Evolutionary conservation across 805 yeast genomes (phyloP), one percentile per base, ranked within the genome.

Genomic region (Yamadazyma takamatsuzukensis): DNA sequence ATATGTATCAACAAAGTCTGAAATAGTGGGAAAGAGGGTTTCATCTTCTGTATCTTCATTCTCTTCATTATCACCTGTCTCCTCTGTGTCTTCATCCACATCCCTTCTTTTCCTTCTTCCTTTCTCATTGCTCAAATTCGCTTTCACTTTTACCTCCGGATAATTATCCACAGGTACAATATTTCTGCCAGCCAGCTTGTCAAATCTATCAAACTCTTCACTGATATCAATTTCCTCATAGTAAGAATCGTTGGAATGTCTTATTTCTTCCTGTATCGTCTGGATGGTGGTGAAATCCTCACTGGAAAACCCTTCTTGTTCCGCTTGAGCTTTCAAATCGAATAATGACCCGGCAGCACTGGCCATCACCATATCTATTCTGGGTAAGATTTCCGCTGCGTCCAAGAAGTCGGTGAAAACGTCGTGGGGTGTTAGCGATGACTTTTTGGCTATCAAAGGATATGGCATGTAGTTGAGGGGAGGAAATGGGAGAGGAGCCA

Each of bases 391-490:
- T 23, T 54, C 50, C 43, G 51, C 54, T 3, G 71, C 72, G 12
- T 56, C 61, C 14, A 64, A 37, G 34, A 64, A 58, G 16, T 53
- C 48, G 3, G 43, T 40, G 36, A 66, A 63, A 8, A 64, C 66
- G 14, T 63, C 68, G 11, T 30, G 39, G 1, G 72, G 71, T 2
- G 54, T 45, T 18, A 63, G 45, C 3, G 60, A 44, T 2, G 67
- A 53, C 32, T 51, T 42, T 22, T 61, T 64, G 2, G 69, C 53
- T n/a, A 54, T 36, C 21, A 66, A 41, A 1, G 70, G 69, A 37
- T 63, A 64, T 5, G 72, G 69, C 71, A 66, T 66, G 48, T 53
- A 66, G 33, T 61, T 54, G n/a, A 56, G 54, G 2, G 71, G 72
- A 5, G 72, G 71, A 29, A 66, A 66, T 11, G 72, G 71, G 19